Evolutionary conservation across 208 protist species (phyloP).

Genomic region (Trypanosoma vivax): DNA sequence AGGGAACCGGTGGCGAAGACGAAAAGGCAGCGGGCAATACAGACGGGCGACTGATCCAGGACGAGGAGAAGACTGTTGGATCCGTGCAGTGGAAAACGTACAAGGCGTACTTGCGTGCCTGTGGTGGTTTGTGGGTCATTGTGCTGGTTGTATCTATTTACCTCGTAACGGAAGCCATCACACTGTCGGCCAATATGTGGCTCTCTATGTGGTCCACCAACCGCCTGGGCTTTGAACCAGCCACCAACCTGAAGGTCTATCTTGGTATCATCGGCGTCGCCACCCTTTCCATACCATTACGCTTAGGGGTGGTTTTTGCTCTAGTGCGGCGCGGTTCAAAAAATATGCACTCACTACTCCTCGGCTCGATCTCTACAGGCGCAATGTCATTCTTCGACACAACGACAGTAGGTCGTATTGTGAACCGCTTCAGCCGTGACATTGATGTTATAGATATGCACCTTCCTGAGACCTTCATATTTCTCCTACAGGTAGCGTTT

Average conservation of each 20-base stretch:
- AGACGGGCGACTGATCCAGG: constrained; percentile 21
- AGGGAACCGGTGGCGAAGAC: background rate
- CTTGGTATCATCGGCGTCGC: constrained; percentile 9
- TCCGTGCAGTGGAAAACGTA: constrained; percentile 31
- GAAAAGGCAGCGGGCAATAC: background rate
- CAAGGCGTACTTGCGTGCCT: constrained; percentile 26
- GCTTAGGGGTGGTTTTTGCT: constrained; percentile 15
- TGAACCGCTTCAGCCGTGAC: constrained; percentile 62
- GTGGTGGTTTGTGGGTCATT: constrained; percentile 24
- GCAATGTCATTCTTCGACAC: constrained; percentile 86
- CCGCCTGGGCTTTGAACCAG: constrained; percentile 3
- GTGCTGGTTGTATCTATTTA: constrained; percentile 24
- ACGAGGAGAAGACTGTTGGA: constrained; percentile 48
- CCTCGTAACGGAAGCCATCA: constrained; percentile 22
- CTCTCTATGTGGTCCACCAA: constrained; percentile 38
- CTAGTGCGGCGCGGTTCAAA: constrained; percentile 15
- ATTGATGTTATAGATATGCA: constrained; percentile 33
- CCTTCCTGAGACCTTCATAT: constrained; percentile 42
- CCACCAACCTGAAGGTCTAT: constrained; percentile 26
- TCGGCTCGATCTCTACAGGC: constrained; percentile 25
- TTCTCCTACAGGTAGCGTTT: constrained; percentile 49
- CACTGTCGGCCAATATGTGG: constrained; percentile 21
- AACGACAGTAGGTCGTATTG: constrained; percentile 71
- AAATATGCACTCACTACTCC: constrained; percentile 25
- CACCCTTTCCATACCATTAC: constrained; percentile 19